phyloP scores from a whole-genome alignment of 148 eudicot genomes.

The Pouteria glomerata region DNA sequence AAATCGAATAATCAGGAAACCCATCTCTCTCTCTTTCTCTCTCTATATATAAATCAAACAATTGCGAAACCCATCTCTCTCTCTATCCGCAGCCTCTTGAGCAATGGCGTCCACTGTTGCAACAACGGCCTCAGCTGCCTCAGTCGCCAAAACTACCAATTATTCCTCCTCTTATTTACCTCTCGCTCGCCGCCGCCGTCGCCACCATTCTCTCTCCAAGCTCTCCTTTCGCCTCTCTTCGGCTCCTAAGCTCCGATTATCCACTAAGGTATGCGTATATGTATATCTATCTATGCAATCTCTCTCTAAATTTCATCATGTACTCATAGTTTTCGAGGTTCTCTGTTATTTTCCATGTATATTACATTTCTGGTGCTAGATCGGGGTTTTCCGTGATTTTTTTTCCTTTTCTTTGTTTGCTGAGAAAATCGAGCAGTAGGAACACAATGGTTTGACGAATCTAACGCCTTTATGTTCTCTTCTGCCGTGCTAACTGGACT shows the following conservation, averaged over 20 bases:
- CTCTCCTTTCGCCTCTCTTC: slow-evolving; percentile 37
- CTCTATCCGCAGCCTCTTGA: neutral
- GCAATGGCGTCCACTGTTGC: slow-evolving; percentile 11
- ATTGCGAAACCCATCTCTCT: neutral
- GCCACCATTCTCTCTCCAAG: slow-evolving; percentile 21
- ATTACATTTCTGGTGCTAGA: neutral
- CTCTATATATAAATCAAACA: too few relatives aligned
- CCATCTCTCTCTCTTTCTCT: too few relatives aligned
- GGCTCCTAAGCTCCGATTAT: slow-evolving; percentile 36
- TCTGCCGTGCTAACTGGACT: neutral
- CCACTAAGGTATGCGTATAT: slow-evolving; percentile 20
- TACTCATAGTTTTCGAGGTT: too few relatives aligned
- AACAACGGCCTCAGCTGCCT: neutral
- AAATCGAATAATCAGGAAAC: too few relatives aligned
- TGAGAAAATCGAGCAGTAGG: neutral
- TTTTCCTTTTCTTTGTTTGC: neutral
- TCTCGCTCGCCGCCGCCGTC: slow-evolving; percentile 10
- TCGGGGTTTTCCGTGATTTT: neutral
- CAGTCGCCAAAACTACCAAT: neutral
- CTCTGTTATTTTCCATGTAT: neutral
- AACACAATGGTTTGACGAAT: neutral
- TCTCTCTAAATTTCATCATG: too few relatives aligned
- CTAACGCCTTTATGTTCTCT: neutral
- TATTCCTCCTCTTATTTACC: neutral
- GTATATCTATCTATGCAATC: neutral